phyloP scores from a whole-genome alignment of 345 rosid species.

The Eutrema japonicum region DNA sequence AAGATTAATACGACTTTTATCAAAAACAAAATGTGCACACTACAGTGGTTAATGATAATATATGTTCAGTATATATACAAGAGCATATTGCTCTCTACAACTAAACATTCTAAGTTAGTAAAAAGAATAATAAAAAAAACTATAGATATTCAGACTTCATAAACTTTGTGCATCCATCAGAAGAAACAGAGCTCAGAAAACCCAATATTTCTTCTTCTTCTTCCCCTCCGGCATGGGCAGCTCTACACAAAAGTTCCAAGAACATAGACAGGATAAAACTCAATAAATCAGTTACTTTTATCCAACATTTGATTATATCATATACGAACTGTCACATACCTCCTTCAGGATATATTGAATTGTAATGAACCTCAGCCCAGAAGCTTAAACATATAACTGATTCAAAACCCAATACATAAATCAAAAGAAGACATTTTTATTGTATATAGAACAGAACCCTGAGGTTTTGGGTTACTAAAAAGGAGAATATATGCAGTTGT shows the following conservation, averaged over 20 bases:
- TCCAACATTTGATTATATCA: constrained; percentile 5
- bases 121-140: constrained; percentile 17
- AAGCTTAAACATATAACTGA: constrained; percentile 90
- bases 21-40: constrained; percentile 12
- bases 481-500: background rate
- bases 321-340: constrained; percentile 48
- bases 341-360: constrained; percentile 89
- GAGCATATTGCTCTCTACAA: constrained; percentile 23
- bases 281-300: background rate
- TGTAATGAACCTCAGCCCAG: constrained; percentile 99
- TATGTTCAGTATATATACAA: constrained; percentile 36
- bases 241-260: constrained; percentile 27
- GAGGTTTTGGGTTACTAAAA: background rate
- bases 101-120: constrained; percentile 34
- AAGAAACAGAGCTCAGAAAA: constrained; percentile 37
- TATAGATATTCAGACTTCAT: constrained; percentile 10
- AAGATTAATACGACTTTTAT: no score
- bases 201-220: constrained; percentile 48
- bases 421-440: background rate
- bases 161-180: background rate
- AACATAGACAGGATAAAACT: constrained; percentile 7
- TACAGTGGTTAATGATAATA: constrained; percentile 12
- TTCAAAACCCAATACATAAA: constrained; percentile 15
- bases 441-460: background rate
- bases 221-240: constrained; percentile 40